phyloP scores from a whole-genome alignment of 805 yeast species.

The Cyberlindnera samutprakarnensis region DNA sequence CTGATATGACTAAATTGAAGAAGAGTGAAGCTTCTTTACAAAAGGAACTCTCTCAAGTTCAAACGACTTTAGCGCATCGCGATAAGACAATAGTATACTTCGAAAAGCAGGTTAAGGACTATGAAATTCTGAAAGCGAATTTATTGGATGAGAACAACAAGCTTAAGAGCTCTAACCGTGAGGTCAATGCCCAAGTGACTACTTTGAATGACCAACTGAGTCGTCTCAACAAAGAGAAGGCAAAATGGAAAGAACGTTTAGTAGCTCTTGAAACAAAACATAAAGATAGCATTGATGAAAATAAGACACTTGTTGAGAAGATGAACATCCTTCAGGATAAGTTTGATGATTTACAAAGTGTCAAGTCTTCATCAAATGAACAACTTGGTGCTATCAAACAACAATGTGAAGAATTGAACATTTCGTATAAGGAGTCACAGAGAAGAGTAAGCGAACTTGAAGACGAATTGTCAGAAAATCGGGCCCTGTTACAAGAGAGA shows the following conservation, averaged over 20 bases:
- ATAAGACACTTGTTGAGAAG: constrained; percentile 35
- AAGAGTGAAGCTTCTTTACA: constrained; percentile 16
- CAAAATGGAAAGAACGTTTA: constrained; percentile 28
- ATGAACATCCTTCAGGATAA: constrained; percentile 30
- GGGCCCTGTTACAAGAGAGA: constrained; percentile 69
- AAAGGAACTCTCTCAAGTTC: constrained; percentile 14
- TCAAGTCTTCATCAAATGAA: constrained; percentile 29
- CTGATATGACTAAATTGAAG: constrained; percentile 15
- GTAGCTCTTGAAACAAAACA: constrained; percentile 29
- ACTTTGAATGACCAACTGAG: constrained; percentile 26
- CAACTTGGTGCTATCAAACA: constrained; percentile 46
- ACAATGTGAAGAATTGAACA: constrained; percentile 64
- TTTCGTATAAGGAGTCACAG: constrained; percentile 60
- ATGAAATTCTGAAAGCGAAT: constrained; percentile 21
- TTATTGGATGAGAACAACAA: constrained; percentile 18
- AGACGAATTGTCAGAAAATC: constrained; percentile 75
- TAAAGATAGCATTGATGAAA: constrained; percentile 30
- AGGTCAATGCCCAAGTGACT: constrained; percentile 21
- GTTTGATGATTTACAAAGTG: constrained; percentile 28
- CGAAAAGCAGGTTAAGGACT: constrained; percentile 34
- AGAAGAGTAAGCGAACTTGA: constrained; percentile 58
- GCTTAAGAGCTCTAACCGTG: constrained; percentile 20
- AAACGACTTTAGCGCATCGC: constrained; percentile 21
- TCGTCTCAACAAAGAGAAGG: constrained; percentile 30
- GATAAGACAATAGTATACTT: constrained; percentile 31